phyloP scores from a whole-genome alignment of 495 filamentous ascomycete species.

The Hypoxylon trugodes region DNA sequence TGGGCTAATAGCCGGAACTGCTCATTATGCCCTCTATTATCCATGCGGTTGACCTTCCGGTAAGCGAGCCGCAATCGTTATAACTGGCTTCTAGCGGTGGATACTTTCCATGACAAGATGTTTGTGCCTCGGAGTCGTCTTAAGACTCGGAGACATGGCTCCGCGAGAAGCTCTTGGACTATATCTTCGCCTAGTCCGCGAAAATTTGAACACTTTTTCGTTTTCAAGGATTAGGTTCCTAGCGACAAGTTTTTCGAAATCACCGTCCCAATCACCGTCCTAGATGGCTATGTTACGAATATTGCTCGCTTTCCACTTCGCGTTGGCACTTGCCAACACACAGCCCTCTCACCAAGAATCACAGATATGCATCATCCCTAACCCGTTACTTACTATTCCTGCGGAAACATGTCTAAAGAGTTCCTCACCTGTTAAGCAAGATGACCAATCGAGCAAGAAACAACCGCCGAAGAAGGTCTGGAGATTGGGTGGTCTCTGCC shows the following conservation, averaged over 20 bases:
- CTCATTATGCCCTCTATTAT: background rate
- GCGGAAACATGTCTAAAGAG: background rate
- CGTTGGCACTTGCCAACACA: background rate
- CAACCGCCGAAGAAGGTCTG: slow-evolving; percentile 5
- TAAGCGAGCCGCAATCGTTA: background rate
- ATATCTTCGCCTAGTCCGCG: slow-evolving; percentile 1
- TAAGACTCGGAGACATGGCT: slow-evolving; percentile 32
- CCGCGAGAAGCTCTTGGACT: slow-evolving; percentile 15
- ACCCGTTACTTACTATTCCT: background rate
- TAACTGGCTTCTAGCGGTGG: background rate
- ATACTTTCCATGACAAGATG: background rate
- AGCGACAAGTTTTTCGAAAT: background rate
- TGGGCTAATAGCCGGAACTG: slow-evolving; percentile 3
- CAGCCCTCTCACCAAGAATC: background rate
- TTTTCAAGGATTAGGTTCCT: background rate
- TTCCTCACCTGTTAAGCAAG: background rate
- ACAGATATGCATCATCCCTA: slow-evolving; percentile 6
- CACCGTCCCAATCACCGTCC: background rate
- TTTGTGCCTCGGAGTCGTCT: slow-evolving; percentile 9
- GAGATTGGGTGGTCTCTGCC: slow-evolving; percentile 20
- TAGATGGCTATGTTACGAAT: slow-evolving; percentile 1
- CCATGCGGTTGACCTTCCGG: background rate
- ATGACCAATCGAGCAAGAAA: background rate
- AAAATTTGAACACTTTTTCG: background rate
- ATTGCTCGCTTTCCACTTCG: slow-evolving; percentile 1